Percentiles rank a stretch among this genome's conserved stretches.
Conservation (phyloP, 345 rosid genomes). For the Euphorbia tirucalli region DNA sequence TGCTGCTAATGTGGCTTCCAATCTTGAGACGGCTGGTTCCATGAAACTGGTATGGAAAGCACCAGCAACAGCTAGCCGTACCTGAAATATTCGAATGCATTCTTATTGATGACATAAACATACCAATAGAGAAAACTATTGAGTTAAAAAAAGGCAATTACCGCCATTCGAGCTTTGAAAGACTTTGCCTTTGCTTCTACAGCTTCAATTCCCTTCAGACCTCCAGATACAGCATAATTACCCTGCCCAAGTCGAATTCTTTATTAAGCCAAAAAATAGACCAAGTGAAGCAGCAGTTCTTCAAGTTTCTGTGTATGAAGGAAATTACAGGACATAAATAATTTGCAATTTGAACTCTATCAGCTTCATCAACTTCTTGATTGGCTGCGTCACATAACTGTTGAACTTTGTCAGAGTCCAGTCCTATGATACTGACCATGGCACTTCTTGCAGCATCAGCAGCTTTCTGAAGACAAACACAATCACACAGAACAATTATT, state of each 20-base stretch:
- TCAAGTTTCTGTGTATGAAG: background rate
- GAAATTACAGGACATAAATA: constrained; percentile 72
- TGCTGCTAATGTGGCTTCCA: constrained; percentile 82
- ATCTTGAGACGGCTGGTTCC: constrained; percentile 96
- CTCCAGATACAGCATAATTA: constrained; percentile 95
- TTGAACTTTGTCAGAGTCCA: constrained; percentile 81
- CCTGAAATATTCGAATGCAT: constrained; percentile 38
- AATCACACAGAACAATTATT: constrained; percentile 9
- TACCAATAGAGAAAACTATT: background rate
- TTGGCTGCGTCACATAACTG: constrained; percentile 92
- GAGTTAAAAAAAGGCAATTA: constrained; percentile 19
- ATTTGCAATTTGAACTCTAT: constrained; percentile 94
- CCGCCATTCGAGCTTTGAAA: constrained; percentile 95
- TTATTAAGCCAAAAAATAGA: background rate
- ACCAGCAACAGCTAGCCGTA: constrained; percentile 94
- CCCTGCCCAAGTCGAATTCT: constrained; percentile 50
- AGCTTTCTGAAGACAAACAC: constrained; percentile 61
- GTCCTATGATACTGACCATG: constrained; percentile 96
- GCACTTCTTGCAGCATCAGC: constrained; percentile 94
- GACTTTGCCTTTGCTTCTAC: constrained; percentile 94
- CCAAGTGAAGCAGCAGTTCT: background rate
- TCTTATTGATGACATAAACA: constrained; percentile 8
- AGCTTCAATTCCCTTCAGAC: constrained; percentile 84
- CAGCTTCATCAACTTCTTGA: constrained; percentile 71
- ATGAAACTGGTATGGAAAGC: constrained; percentile 96